Base-by-base conservation (phyloP, 2,329 filamentous ascomycete genomes). In the Hymenoscyphus scutula region DNA sequence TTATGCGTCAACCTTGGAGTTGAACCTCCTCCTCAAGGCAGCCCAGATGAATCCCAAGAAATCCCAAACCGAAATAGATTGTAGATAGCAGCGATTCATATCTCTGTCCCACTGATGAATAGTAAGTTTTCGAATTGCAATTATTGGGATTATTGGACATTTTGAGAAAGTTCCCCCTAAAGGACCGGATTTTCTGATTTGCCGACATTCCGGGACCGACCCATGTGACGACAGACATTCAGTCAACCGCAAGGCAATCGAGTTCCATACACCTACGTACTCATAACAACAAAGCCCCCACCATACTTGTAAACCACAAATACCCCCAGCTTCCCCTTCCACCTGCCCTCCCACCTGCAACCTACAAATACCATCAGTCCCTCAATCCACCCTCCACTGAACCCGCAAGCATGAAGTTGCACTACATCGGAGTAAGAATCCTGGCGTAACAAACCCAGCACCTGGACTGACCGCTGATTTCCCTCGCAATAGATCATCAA, bases 341-440 rank as follows among this genome's bases (percentile, higher is more conserved):
- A n/a, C 51, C 30, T 57, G 34, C 27, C 59, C 38, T 32, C 34
- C 53, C n/a, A n/a, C n/a, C n/a, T n/a, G n/a, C n/a, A 30, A 61
- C 41, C 23, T 27, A 13, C 38, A 38, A 11, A 10, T 3, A 27
- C 53, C 19, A 27, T 54, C 25, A 27, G 11, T 17, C 53, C 53
- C 19, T 11, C 15, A 54, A 23, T 27, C n/a, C 30, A 56, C 32
- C n/a, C 45, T n/a, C 45, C 7, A n/a, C 15, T 30, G 23, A 48
- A 54, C 17, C 30, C 73, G 75, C 75, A 78, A 87, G 72, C 75
- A 94, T 94, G 91, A 94, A 93, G 86, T 80, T 95, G 77, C 84
- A 90, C 77, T 95, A 95, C 78, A 91, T 96, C 75, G 91, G 91
- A 72, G 91, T 95, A 87, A 67, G 65, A 55, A 38, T 32, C n/a